These are phyloP conservation scores for Claviceps africana DNA, from an alignment of 2,329 filamentous ascomycete species.

Conservation along the genomic window DNA sequence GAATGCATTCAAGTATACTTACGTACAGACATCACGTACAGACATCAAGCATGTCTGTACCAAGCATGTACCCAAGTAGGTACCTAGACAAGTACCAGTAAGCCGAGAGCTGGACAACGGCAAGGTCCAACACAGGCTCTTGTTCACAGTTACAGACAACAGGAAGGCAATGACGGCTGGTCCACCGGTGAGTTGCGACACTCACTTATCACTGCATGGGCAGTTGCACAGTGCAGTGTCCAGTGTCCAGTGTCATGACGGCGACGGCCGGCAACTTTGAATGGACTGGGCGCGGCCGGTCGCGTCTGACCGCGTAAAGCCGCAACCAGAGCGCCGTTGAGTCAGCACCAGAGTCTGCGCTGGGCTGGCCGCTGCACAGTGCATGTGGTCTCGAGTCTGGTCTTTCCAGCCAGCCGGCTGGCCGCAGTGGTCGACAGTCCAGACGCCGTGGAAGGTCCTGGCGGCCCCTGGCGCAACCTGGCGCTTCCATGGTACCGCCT, in stretches of 20 bases:
- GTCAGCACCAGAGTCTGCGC: too few relatives aligned
- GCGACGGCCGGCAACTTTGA: not conserved
- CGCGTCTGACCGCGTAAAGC: conserved; percentile 24
- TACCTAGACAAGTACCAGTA: too few relatives aligned
- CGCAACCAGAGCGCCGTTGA: conserved; percentile 7
- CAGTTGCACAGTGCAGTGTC: too few relatives aligned
- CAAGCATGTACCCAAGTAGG: not conserved
- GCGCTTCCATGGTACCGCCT: not conserved
- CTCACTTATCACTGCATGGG: too few relatives aligned
- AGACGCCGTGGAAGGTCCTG: not conserved
- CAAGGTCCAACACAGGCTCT: not conserved
- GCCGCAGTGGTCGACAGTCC: not conserved
- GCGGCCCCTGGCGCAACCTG: not conserved
- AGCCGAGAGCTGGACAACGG: not conserved
- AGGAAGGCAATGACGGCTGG: not conserved
- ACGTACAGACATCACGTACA: too few relatives aligned
- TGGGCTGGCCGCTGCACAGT: too few relatives aligned
- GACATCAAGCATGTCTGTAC: not conserved
- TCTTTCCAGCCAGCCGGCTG: not conserved
- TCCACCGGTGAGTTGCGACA: not conserved
- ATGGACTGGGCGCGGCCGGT: not conserved
- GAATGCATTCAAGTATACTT: not conserved
- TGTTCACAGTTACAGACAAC: not conserved
- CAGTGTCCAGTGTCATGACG: not conserved
- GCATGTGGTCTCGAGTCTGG: too few relatives aligned